Evolutionary conservation across 2,329 filamentous ascomycete genomes (phyloP), one percentile per base, ranked within the genome.

Genomic region (Nothophoma quercina): DNA sequence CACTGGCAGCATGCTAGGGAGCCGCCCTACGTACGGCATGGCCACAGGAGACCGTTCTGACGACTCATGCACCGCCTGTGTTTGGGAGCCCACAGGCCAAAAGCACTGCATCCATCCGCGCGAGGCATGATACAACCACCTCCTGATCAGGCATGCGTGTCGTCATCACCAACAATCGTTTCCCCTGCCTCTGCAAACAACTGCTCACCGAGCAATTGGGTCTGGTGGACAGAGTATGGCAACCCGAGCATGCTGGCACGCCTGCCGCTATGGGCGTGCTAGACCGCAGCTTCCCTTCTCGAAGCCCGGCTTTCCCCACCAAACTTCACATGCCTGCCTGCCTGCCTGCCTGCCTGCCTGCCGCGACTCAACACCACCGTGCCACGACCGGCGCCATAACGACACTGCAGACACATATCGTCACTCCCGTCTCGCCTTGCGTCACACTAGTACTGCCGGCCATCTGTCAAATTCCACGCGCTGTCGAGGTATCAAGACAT

Each of bases 391-490:
- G 8, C 38, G 40, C 35, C 55, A 36, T 33, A 52, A 36, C 49
- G 36, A 52, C 49, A 29, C 40, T 41, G 43, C 51, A 55, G 48
- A 47, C 28, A 36, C 39, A 30, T 45, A 44, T 39, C 46, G 43
- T 55, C 55, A 35, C 47, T 51, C 43, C 47, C 47, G 43, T 44
- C 55, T 54, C 29, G 45, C 50, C 41, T 58, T 50, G 55, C 51
- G 39, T 54, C 51, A 46, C 43, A 43, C 50, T 47, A 36, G 39
- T 26, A 35, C 38, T 46, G 55, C 42, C 41, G 38, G 30, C 35
- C 10, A 47, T 42, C 41, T 51, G 52, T 51, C 52, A 51, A 13
- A 42, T 35, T 41, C 12, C 35, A 40, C 38, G 43, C 32, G n/a
- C n/a, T n/a, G 30, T 47, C 43, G 21, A 43, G 10, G 4, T 9